A percentile compares a stretch with the other conserved stretches of the same genome.
Evolutionary conservation across 345 rosid species (phyloP).

Genomic region (Arabidopsis thaliana): DNA sequence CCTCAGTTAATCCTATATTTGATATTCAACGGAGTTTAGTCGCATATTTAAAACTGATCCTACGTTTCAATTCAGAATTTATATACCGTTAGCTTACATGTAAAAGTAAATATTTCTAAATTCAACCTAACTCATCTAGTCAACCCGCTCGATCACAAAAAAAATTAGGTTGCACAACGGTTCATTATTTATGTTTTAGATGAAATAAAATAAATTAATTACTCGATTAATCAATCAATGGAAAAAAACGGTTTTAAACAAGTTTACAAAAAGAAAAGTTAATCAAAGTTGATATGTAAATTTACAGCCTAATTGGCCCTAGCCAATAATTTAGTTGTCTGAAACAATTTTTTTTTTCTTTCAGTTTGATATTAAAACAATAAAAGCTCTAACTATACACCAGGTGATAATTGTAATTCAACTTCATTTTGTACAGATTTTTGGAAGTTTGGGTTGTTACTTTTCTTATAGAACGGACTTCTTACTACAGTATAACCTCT

Average conservation of each 20-base stretch:
- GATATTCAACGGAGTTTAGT: too few species aligned
- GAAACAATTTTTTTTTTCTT: too few species aligned
- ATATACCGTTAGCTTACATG: background rate
- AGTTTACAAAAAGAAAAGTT: background rate
- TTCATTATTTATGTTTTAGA: background rate
- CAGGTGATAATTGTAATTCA: slow-evolving; percentile 1
- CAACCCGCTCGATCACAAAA: background rate
- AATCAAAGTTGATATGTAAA: background rate
- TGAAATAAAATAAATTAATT: background rate
- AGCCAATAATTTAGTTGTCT: slow-evolving; percentile 6
- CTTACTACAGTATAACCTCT: background rate
- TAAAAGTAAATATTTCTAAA: background rate
- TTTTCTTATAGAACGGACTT: slow-evolving; percentile 18
- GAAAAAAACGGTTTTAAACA: background rate
- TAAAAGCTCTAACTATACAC: background rate
- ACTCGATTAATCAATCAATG: too few species aligned
- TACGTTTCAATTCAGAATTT: too few species aligned
- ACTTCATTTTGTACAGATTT: slow-evolving; percentile 12
- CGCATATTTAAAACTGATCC: too few species aligned
- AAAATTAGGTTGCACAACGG: background rate
- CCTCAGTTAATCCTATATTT: background rate
- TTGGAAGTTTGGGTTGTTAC: slow-evolving; percentile 26
- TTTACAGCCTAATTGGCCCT: slow-evolving; percentile 7
- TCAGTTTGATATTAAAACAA: slow-evolving; percentile 13
- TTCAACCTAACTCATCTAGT: background rate